Percentiles rank a stretch among this genome's conserved stretches.
Evolutionary conservation across 345 rosid genomes (phyloP).

Genomic region (Raphanus raphanistrum): DNA sequence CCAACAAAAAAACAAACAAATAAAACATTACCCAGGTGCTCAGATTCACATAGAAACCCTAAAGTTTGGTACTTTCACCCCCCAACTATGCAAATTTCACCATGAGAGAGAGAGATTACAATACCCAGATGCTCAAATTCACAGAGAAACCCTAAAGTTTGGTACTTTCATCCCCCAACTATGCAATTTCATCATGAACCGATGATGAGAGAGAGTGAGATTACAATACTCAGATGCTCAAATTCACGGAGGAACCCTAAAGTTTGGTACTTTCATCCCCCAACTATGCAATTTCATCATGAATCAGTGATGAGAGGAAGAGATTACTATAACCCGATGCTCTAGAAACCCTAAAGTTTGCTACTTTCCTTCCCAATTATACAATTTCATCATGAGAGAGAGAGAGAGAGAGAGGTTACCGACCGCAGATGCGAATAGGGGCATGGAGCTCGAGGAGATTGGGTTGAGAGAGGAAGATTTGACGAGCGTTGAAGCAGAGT

Average conservation of each 20-base stretch:
- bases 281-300: background rate
- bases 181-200: no score
- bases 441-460: constrained; percentile 72
- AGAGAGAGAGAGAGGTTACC: background rate
- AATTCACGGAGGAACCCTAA: background rate
- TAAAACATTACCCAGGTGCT: background rate
- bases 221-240: background rate
- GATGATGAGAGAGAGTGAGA: background rate
- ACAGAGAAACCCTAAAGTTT: background rate
- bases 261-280: background rate
- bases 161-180: background rate
- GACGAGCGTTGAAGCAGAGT: constrained; percentile 88
- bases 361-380: background rate
- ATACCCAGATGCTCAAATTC: background rate
- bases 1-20: no score
- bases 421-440: constrained; percentile 81
- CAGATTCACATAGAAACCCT: background rate
- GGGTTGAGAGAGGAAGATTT: constrained; percentile 84
- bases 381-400: background rate
- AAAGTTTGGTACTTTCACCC: background rate
- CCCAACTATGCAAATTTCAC: no score
- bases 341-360: background rate
- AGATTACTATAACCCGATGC: background rate
- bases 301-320: background rate
- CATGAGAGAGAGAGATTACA: background rate